These are phyloP conservation scores for Epithemia pelagica DNA, from an alignment of 108 stramenopile genomes.

Conservation along the genomic window DNA sequence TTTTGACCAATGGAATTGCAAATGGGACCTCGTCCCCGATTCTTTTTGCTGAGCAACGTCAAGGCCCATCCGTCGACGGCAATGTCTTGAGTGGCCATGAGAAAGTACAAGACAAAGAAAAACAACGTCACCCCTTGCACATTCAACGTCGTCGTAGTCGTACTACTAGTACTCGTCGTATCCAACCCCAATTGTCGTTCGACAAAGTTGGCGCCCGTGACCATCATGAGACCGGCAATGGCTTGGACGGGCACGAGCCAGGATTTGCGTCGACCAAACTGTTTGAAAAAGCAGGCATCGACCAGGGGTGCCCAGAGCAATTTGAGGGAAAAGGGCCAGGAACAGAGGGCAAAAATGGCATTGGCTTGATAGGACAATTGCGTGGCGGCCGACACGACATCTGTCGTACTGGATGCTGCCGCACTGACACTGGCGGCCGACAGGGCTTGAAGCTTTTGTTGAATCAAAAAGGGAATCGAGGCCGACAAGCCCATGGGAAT, in stretches of 20 bases:
- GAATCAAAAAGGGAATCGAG: constrained; percentile 94
- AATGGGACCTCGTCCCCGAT: constrained; percentile 90
- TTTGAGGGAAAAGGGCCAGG: constrained; percentile 97
- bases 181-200: constrained; percentile 65
- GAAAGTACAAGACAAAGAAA: constrained; percentile 93
- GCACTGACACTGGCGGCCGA: constrained; percentile 34
- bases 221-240: constrained; percentile 83
- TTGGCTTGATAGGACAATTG: constrained; percentile 89
- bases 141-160: constrained; percentile 17
- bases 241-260: constrained; percentile 98
- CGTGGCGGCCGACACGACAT: constrained; percentile 32
- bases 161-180: background rate
- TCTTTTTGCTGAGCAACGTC: constrained; percentile 93
- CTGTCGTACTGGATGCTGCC: constrained; percentile 19
- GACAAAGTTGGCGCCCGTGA: constrained; percentile 73
- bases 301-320: constrained; percentile 98
- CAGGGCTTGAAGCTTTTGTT: constrained; percentile 81
- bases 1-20: constrained; percentile 98
- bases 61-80: constrained; percentile 99
- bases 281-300: constrained; percentile 83
- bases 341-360: constrained; percentile 91
- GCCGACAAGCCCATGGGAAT: constrained; percentile 98
- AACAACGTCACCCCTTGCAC: constrained; percentile 80
- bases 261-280: constrained; percentile 91
- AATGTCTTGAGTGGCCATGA: constrained; percentile 99